Conservation (phyloP, 2,329 filamentous ascomycete species). For the Trichoderma afroharzianum region DNA sequence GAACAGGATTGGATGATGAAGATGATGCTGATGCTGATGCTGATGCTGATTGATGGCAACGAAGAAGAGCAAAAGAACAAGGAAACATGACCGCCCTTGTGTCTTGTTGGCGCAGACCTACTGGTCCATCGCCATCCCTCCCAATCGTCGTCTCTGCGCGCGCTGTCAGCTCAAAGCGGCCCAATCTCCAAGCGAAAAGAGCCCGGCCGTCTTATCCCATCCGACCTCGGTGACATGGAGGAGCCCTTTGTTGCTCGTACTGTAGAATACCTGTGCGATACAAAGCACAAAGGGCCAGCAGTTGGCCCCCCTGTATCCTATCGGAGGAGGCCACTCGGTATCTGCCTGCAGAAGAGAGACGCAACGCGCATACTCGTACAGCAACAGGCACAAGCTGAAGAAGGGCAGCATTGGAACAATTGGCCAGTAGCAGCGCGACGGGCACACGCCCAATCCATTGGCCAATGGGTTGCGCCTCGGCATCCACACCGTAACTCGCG, state of each 20-base stretch:
- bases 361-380: background rate
- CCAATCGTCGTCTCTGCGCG: background rate
- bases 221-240: background rate
- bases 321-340: background rate
- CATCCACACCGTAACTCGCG: slow-evolving; percentile 17
- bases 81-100: background rate
- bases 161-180: background rate
- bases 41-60: background rate
- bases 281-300: background rate
- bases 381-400: background rate
- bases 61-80: background rate
- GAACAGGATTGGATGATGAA: background rate
- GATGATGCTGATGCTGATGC: background rate
- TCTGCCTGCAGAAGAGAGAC: background rate
- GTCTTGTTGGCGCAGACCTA: background rate
- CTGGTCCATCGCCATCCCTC: background rate
- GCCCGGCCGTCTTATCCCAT: background rate
- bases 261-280: background rate
- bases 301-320: background rate
- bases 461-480: slow-evolving; percentile 16
- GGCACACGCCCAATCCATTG: slow-evolving; percentile 10
- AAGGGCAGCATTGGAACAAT: slow-evolving; percentile 1
- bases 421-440: slow-evolving; percentile 13
- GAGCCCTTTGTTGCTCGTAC: background rate
- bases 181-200: background rate